Evolutionary conservation across 1,284 basidiomycete species (phyloP).

Genomic region (Coniferiporia sulphurascens): DNA sequence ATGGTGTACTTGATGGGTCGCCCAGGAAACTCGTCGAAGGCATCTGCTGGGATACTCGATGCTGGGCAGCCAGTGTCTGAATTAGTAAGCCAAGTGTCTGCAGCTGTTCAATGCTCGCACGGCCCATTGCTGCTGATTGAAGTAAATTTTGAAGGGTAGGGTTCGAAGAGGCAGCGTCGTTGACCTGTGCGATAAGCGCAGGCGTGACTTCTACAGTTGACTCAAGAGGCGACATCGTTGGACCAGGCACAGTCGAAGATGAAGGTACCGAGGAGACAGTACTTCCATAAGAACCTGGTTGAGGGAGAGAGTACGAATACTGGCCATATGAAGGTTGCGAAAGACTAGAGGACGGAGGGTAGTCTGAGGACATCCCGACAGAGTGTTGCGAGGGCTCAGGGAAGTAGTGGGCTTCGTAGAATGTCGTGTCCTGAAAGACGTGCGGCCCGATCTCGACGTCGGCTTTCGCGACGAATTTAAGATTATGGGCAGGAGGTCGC

Average conservation of each 20-base stretch:
- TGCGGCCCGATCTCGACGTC: conserved; percentile 70
- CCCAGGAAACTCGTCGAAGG: neutral
- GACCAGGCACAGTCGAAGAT: conserved; percentile 21
- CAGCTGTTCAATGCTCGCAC: conserved; percentile 56
- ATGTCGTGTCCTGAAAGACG: conserved; percentile 53
- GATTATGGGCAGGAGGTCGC: conserved; percentile 55
- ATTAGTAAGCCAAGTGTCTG: conserved; percentile 61
- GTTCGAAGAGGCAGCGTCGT: conserved; percentile 55
- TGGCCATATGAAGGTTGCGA: neutral
- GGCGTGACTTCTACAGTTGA: conserved; percentile 46
- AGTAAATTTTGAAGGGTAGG: conserved; percentile 59
- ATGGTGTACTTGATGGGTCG: neutral
- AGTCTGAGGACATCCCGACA: neutral
- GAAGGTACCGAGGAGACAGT: conserved; percentile 5
- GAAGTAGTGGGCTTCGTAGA: conserved; percentile 63
- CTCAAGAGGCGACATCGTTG: conserved; percentile 34
- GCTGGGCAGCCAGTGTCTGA: conserved; percentile 39
- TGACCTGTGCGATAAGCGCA: conserved; percentile 56
- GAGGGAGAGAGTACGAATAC: conserved; percentile 5
- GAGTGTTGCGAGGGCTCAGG: neutral
- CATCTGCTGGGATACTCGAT: neutral
- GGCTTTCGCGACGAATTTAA: conserved; percentile 58
- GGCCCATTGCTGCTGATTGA: conserved; percentile 52
- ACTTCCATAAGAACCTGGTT: conserved; percentile 3
- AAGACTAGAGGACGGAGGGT: no score